phyloP scores from a whole-genome alignment of 1,284 basidiomycete species.

The Ganoderma resinaceum region DNA sequence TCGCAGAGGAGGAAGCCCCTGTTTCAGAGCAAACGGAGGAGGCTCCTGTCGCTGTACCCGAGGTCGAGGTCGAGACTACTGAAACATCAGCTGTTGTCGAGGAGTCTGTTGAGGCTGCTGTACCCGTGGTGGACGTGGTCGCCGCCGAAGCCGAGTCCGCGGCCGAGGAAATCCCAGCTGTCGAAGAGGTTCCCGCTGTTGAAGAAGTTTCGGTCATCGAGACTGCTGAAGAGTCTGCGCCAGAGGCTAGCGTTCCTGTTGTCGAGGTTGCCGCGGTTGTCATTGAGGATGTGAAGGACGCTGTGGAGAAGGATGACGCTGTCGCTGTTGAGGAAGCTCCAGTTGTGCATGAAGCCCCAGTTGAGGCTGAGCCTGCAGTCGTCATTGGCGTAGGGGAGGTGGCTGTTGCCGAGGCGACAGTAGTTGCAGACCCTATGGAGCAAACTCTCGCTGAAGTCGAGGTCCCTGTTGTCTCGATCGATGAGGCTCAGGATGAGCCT shows the following conservation, averaged over 20 bases:
- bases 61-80: neutral
- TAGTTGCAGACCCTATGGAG: slow-evolving; percentile 5
- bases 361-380: slow-evolving; percentile 4
- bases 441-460: slow-evolving; percentile 4
- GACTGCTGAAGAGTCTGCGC: slow-evolving; percentile 7
- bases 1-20: neutral
- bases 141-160: slow-evolving; percentile 11
- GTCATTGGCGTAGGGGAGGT: slow-evolving; percentile 2
- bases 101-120: neutral
- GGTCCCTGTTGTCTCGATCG: slow-evolving; percentile 24
- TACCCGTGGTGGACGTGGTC: neutral
- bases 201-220: slow-evolving; percentile 5
- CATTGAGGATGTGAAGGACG: neutral
- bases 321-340: slow-evolving; percentile 8
- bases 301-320: slow-evolving; percentile 4
- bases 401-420: slow-evolving; percentile 7
- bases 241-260: slow-evolving; percentile 2
- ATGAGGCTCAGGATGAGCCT: slow-evolving; percentile 21
- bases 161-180: neutral
- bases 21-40: slow-evolving; percentile 20
- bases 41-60: slow-evolving; percentile 6
- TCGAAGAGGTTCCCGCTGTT: neutral
- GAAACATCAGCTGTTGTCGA: neutral
- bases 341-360: slow-evolving; percentile 4
- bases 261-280: neutral